phyloP scores from a whole-genome alignment of 78 protist genomes.

The Tieghemostelium lacteum region DNA sequence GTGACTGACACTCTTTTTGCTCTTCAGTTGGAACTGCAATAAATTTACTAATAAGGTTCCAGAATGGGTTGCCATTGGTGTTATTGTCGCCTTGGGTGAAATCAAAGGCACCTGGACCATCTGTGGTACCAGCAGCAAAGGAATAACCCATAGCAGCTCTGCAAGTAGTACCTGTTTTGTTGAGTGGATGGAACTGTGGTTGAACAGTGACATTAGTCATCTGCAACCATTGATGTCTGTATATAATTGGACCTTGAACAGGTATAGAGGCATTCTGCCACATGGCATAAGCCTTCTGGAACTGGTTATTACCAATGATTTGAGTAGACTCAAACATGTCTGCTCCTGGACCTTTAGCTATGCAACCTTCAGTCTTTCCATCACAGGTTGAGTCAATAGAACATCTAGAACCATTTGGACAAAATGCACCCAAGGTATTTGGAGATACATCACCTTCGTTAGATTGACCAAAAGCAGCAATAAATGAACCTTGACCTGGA shows the following conservation, averaged over 20 bases:
- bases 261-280: conserved; percentile 17
- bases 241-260: conserved; percentile 66
- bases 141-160: conserved; percentile 85
- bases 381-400: conserved; percentile 53
- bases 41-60: conserved; percentile 72
- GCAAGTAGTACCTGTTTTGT: conserved; percentile 64
- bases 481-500: conserved; percentile 84
- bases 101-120: conserved; percentile 89
- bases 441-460: conserved; percentile 90
- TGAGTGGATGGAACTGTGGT: conserved; percentile 17
- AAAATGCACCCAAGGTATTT: conserved; percentile 83
- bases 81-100: conserved; percentile 82
- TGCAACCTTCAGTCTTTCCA: conserved; percentile 76
- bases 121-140: conserved; percentile 91
- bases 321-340: conserved; percentile 77
- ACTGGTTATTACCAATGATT: conserved; percentile 83
- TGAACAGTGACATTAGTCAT: conserved; percentile 61
- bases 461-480: conserved; percentile 87
- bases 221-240: conserved; percentile 57
- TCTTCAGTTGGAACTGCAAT: conserved; percentile 77
- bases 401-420: conserved; percentile 83
- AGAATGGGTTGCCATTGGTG: conserved; percentile 77
- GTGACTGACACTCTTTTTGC: conserved; percentile 82
- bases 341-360: conserved; percentile 77
- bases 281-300: conserved; percentile 61